Evolutionary conservation across 495 filamentous ascomycete genomes (phyloP).

Genomic region (Xylaria grammica): DNA sequence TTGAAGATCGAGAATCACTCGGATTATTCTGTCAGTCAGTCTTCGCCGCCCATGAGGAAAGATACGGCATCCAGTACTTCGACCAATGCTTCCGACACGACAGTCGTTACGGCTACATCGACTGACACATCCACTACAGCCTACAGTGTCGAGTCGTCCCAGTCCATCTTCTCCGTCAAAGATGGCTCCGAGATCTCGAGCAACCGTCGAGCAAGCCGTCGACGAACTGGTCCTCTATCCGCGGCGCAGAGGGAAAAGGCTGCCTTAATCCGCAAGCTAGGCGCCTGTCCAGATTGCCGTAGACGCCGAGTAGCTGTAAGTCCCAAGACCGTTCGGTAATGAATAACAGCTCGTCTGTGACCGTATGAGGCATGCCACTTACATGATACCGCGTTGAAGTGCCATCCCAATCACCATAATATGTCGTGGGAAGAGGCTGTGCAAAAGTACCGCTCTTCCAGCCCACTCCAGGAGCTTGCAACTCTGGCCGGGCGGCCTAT

Average conservation of each 20-base stretch:
- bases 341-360: background rate
- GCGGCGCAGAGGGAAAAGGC: slow-evolving; percentile 53
- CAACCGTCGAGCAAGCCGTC: slow-evolving; percentile 50
- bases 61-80: slow-evolving; percentile 55
- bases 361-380: slow-evolving; percentile 22
- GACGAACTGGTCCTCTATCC: slow-evolving; percentile 54
- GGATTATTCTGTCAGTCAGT: slow-evolving; percentile 37
- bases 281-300: slow-evolving; percentile 54
- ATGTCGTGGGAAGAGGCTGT: slow-evolving; percentile 57
- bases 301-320: slow-evolving; percentile 57
- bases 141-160: slow-evolving; percentile 51
- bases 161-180: slow-evolving; percentile 54
- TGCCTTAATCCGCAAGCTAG: slow-evolving; percentile 55
- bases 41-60: slow-evolving; percentile 51
- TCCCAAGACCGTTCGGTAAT: slow-evolving; percentile 10
- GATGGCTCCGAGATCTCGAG: slow-evolving; percentile 52
- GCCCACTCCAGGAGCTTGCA: slow-evolving; percentile 47
- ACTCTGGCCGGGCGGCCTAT: slow-evolving; percentile 43
- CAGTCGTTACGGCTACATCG: slow-evolving; percentile 42
- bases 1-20: slow-evolving; percentile 40
- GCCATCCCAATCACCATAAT: slow-evolving; percentile 55
- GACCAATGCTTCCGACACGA: slow-evolving; percentile 43
- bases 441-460: slow-evolving; percentile 48
- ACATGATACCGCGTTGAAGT: slow-evolving; percentile 42
- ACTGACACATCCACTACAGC: slow-evolving; percentile 47